Evolutionary conservation across 1,284 basidiomycete genomes (phyloP), one percentile per base, ranked within the genome.

Genomic region (Pisolithus thermaeus): DNA sequence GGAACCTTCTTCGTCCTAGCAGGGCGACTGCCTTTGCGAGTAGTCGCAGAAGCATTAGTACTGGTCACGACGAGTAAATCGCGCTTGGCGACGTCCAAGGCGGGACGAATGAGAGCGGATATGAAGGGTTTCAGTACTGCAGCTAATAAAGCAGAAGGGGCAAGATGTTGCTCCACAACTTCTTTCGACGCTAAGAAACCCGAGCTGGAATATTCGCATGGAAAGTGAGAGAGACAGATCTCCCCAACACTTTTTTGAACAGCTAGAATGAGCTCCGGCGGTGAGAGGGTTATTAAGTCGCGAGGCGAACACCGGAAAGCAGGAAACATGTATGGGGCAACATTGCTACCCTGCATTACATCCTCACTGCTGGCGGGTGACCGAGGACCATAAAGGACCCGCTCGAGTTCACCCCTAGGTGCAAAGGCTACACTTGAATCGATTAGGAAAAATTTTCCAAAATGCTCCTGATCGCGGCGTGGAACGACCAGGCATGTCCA

Each of bases 101-200:
- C 64, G 36, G 62, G 59, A 4, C 52, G 62, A 7, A 70, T 57
- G 1, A 66, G 44, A 4, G 52, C 54, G 42, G 66, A 61, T 9
- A 66, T 56, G 27, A 70, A 61, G 11, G 66, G 60, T 49, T 56
- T 67, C 9, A 70, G 51, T 5, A 51, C 47, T 47, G 57, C 62
- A 14, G 66, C 53, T 49, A 70, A 49, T 14, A 70, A 14, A n/a
- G 65, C 65, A 3, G 62, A 63, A 2, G 65, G 61, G n/a, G 65
- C 56, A 30, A 66, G 52, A 8, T 28, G 40, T 9, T 22, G 53
- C 38, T 68, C 66, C 12, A 45, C 38, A 7, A 30, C 7, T 47
- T 53, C 56, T 40, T 46, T 53, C 14, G 51, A 53, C 16, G 46
- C 7, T 30, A 61, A 46, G 40, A 56, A 55, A 22, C 38, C 9